phyloP scores from a whole-genome alignment of 495 filamentous ascomycete genomes.

The Podospora comata region DNA sequence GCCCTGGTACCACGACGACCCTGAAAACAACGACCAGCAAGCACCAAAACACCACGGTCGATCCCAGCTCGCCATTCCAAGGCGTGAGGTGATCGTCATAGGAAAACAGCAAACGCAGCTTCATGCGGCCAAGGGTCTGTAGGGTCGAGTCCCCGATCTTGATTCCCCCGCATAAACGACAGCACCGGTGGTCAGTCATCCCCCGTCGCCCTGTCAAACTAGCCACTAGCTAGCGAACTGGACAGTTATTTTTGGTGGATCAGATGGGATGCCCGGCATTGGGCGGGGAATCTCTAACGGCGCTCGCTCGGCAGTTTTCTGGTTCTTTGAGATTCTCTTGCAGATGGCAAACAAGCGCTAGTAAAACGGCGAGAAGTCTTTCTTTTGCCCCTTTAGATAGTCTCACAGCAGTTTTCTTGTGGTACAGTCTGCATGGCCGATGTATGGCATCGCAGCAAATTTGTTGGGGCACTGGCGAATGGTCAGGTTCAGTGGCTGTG shows the following conservation, averaged over 20 bases:
- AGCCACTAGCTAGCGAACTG: not conserved
- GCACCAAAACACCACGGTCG: not conserved
- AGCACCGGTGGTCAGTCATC: not conserved
- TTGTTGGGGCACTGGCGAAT: not conserved
- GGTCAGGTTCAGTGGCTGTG: not conserved
- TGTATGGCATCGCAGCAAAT: not conserved
- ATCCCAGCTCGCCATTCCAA: not conserved
- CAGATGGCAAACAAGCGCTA: not conserved
- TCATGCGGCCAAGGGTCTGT: not conserved
- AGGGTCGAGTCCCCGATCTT: not conserved
- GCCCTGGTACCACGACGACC: not conserved
- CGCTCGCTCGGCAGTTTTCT: not conserved
- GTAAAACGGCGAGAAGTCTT: not conserved
- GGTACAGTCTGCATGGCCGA: not conserved
- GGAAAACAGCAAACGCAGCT: not conserved
- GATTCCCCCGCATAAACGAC: not conserved
- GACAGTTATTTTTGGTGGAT: slow-evolving; percentile 5
- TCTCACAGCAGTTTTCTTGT: not conserved
- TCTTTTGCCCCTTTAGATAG: not conserved
- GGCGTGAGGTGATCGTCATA: not conserved
- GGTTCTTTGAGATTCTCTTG: not conserved
- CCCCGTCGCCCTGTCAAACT: not conserved
- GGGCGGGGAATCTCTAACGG: not conserved
- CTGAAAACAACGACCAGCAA: not conserved
- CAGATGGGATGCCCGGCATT: not conserved